A percentile compares a stretch with the other conserved stretches of the same genome.
phyloP scores from a whole-genome alignment of 2,329 filamentous ascomycete genomes.

The Coniochaeta sp. region DNA sequence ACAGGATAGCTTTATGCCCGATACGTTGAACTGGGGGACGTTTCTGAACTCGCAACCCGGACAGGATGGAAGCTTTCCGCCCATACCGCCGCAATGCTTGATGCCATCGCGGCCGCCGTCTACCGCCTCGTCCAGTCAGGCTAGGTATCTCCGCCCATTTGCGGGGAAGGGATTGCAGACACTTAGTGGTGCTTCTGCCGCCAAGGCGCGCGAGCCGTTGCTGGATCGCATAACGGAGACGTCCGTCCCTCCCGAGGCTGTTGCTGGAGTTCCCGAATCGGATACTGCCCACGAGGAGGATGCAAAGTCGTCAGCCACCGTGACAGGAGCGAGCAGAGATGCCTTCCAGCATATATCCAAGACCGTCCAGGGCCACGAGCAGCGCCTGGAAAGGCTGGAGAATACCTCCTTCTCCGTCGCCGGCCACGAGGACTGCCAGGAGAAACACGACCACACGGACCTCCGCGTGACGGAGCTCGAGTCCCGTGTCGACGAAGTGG shows the following conservation, averaged over 20 bases:
- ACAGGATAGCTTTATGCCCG: slow-evolving; percentile 41
- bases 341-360: slow-evolving; percentile 40
- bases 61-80: slow-evolving; percentile 28
- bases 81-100: slow-evolving; percentile 44
- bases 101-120: slow-evolving; percentile 42
- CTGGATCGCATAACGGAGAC: slow-evolving; percentile 20
- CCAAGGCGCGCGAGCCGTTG: slow-evolving; percentile 24
- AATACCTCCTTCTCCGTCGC: slow-evolving; percentile 60
- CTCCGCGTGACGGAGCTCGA: slow-evolving; percentile 64
- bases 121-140: slow-evolving; percentile 41
- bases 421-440: slow-evolving; percentile 62
- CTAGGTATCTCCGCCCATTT: slow-evolving; percentile 47
- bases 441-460: slow-evolving; percentile 61
- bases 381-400: slow-evolving; percentile 62
- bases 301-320: not conserved
- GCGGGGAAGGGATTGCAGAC: slow-evolving; percentile 48
- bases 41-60: slow-evolving; percentile 31
- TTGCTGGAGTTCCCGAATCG: not conserved
- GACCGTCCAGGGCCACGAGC: slow-evolving; percentile 51
- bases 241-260: not conserved
- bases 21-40: slow-evolving; percentile 47
- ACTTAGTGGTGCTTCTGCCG: slow-evolving; percentile 32
- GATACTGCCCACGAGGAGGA: not conserved
- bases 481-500: slow-evolving; percentile 52
- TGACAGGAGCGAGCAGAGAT: slow-evolving; percentile 12